phyloP scores from a whole-genome alignment of 306 rosid genomes.

The Cucumis hystrix region DNA sequence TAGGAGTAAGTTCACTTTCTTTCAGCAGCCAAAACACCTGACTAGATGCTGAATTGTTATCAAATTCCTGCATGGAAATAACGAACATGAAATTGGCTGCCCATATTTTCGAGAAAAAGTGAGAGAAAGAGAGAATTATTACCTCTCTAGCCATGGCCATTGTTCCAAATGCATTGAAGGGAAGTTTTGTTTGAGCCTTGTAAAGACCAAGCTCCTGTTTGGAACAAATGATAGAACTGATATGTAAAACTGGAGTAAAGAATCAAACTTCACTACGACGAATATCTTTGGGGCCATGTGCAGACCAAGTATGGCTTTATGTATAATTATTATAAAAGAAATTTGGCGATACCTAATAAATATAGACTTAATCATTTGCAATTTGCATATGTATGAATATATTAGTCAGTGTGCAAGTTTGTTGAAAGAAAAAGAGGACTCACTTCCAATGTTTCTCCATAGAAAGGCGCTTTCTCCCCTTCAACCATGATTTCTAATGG shows the following conservation, averaged over 20 bases:
- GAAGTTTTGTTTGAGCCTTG: slow-evolving; percentile 97
- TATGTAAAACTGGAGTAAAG: not conserved
- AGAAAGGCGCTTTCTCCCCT: slow-evolving; percentile 80
- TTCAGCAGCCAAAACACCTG: slow-evolving; percentile 91
- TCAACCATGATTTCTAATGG: slow-evolving; percentile 67
- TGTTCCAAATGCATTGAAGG: slow-evolving; percentile 96
- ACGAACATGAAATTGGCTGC: not conserved
- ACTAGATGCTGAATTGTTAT: slow-evolving; percentile 81
- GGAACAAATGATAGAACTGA: slow-evolving; percentile 5
- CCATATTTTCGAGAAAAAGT: not conserved
- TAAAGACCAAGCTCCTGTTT: slow-evolving; percentile 90
- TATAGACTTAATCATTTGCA: not conserved
- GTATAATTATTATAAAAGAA: not conserved
- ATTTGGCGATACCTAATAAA: not conserved
- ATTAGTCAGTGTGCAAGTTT: not conserved
- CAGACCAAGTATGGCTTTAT: not conserved
- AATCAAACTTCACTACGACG: not conserved
- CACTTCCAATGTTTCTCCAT: slow-evolving; percentile 90
- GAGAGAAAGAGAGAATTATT: slow-evolving; percentile 13
- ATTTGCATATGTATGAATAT: not conserved
- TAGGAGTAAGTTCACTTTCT: slow-evolving; percentile 94
- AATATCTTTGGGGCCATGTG: not conserved
- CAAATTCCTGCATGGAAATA: slow-evolving; percentile 56
- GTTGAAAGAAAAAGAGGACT: slow-evolving; percentile 8
- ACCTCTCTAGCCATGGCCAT: slow-evolving; percentile 99